Evolutionary conservation across 331 rosid species (phyloP).

Genomic region (Malus hybrid): DNA sequence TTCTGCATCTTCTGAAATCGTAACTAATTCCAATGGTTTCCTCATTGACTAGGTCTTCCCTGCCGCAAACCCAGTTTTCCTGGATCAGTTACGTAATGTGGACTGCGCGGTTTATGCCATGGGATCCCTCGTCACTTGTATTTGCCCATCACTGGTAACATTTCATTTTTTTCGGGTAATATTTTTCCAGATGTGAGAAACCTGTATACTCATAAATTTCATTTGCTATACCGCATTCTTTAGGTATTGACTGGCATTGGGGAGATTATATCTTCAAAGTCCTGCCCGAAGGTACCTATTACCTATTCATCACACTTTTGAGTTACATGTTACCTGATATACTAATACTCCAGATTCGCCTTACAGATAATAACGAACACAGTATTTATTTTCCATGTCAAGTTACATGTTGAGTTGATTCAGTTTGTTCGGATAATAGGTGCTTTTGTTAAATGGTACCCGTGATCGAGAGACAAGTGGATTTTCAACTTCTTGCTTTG

Average conservation of each 20-base stretch:
- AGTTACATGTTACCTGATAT: slow-evolving; percentile 6
- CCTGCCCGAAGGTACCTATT: slow-evolving; percentile 74
- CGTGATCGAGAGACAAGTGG: slow-evolving; percentile 77
- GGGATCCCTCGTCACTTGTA: slow-evolving; percentile 91
- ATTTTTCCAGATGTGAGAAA: not conserved
- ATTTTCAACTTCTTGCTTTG: slow-evolving; percentile 73
- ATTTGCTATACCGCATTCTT: slow-evolving; percentile 8
- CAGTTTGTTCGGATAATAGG: slow-evolving; percentile 30
- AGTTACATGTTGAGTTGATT: not conserved
- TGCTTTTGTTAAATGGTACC: slow-evolving; percentile 70
- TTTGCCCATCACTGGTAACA: slow-evolving; percentile 86
- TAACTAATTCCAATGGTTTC: slow-evolving; percentile 8
- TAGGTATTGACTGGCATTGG: slow-evolving; percentile 86
- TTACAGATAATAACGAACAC: not conserved
- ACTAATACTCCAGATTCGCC: not conserved
- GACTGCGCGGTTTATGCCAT: slow-evolving; percentile 88
- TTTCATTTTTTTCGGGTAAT: not conserved
- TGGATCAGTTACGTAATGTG: slow-evolving; percentile 64
- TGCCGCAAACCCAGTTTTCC: slow-evolving; percentile 48
- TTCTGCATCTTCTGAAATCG: slow-evolving; percentile 9
- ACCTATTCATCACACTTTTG: slow-evolving; percentile 7
- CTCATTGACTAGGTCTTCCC: slow-evolving; percentile 71
- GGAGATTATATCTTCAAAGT: slow-evolving; percentile 76
- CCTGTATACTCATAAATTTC: not conserved
- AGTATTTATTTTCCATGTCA: not conserved